Base-by-base conservation (phyloP, 2,329 filamentous ascomycete species). In the Septoria petroselini region DNA sequence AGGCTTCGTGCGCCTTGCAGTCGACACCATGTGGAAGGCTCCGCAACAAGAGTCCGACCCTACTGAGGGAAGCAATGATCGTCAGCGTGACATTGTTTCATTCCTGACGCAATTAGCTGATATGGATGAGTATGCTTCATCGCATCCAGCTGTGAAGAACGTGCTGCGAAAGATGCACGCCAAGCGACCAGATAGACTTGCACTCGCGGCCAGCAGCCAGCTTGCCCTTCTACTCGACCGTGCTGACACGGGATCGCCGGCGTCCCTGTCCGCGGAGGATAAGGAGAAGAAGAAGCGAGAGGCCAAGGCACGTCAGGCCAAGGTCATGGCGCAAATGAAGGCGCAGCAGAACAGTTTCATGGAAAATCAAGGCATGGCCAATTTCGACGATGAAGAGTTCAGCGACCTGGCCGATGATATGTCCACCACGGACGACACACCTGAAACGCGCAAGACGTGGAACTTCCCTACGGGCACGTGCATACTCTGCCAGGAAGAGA, bases 271-370 rank as follows among this genome's bases (percentile, higher is more conserved):
- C 3, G 62, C 71, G 4, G 81, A 77, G 30, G 84, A 87, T 52
- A 85, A 85, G 58, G 87, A 91, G 63, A 80, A 82, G 53, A 95
- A 91, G 74, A 98, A 96, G 76, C 86, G 87, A 69, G 88, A 91
- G 44, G 93, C 93, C 0, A 72, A 91, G 33, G 91, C 90, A 61
- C 83, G 93, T 17, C 91, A 97, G 69, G 91, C 91, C 1, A 86
- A 83, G 63, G 89, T 98, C 25, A 96, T 98, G 91, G 93, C 91
- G 1, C 90, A 96, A 65, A 96, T 98, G 71, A 93, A 97, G 67
- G 86, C 95, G 65, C 91, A 98, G 65, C 94, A 97, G 67, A 91
- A 94, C 70, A 93, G 83, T 62, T 98, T 98, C 71, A 74, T 98
- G 72, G 86, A 88, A 49, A 93, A 85, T 57, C 91, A 96, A 68